Conservation (phyloP, 1,284 basidiomycete species). For the Cystobasidium pallidum region DNA sequence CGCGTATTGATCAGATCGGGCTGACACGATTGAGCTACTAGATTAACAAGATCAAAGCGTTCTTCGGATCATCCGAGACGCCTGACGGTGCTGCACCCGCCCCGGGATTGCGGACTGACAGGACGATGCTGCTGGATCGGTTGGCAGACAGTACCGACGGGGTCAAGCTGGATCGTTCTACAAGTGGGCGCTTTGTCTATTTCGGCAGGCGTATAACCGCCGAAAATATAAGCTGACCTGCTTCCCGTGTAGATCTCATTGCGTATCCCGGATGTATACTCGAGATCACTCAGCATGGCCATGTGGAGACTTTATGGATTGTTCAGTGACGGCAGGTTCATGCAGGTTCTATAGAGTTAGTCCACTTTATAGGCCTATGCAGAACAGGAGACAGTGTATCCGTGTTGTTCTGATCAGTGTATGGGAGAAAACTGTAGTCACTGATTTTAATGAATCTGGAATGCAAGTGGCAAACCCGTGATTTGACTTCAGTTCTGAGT, state of each 20-base stretch:
- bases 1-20: neutral
- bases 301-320: constrained; percentile 53
- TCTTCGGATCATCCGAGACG: neutral
- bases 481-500: too few species aligned
- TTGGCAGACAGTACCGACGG: constrained; percentile 47
- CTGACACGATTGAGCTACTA: neutral
- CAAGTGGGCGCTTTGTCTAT: constrained; percentile 43
- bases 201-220: neutral
- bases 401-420: too few species aligned
- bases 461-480: too few species aligned
- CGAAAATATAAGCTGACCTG: neutral
- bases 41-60: constrained; percentile 4
- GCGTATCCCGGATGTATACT: constrained; percentile 51
- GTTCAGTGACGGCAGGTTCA: constrained; percentile 48
- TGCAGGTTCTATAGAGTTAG: too few species aligned
- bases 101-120: constrained; percentile 23
- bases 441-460: too few species aligned
- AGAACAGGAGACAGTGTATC: too few species aligned
- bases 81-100: neutral
- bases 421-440: too few species aligned
- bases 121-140: constrained; percentile 52
- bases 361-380: too few species aligned
- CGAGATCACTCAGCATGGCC: constrained; percentile 50
- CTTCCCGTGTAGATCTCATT: constrained; percentile 48
- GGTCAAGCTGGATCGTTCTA: constrained; percentile 47